Base-by-base conservation (phyloP, 2,329 filamentous ascomycete species). In the Calonectria hongkongensis region DNA sequence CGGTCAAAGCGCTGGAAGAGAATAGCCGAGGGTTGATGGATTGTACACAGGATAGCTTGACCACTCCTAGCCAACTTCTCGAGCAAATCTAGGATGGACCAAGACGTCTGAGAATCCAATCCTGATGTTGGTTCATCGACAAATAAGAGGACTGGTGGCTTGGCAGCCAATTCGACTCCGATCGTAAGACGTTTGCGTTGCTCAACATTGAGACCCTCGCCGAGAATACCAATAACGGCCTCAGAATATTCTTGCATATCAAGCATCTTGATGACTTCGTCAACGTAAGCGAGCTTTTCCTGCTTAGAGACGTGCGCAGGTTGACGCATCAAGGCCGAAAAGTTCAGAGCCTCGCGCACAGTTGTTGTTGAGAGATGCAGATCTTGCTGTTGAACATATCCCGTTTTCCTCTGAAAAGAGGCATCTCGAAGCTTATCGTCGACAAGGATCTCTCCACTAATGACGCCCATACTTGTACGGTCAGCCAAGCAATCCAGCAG, bases 361-460 rank as follows among this genome's bases (percentile, higher is more conserved):
- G 95, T 97, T 0, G 92, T 91, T 0, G 94, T 97, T 16, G 92
- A 88, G 15, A 96, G 87, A 82, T 97, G 95, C 2, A 97, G 88
- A 88, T 98, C 95, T 80, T 97, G 94, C 82, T 98, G 95, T 80
- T 97, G 94, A 28, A 95, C 95, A 77, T 97, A 97, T 51, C 95
- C 95, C 0, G 94, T 96, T 84, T 95, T 96, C 67, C 95, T 92
- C 82, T 97, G 95, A 88, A 97, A 97, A 0, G 93, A 94, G 15
- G 88, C 88, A 75, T 96, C 94, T 43, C 94, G 90, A 36, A 89
- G 90, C 50, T 88, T 89, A 10, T 88, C 89, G 66, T 90, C 87
- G 18, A 91, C 88, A 5, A 90, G 82, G 90, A 97, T 96, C 73
- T 96, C 92, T 67, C 95, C 95, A 1, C 89, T 91, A 43, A 97